These are phyloP conservation scores for Aureobasidium sp. DNA, from an alignment of 2,329 filamentous ascomycete species.

Conservation along the genomic window DNA sequence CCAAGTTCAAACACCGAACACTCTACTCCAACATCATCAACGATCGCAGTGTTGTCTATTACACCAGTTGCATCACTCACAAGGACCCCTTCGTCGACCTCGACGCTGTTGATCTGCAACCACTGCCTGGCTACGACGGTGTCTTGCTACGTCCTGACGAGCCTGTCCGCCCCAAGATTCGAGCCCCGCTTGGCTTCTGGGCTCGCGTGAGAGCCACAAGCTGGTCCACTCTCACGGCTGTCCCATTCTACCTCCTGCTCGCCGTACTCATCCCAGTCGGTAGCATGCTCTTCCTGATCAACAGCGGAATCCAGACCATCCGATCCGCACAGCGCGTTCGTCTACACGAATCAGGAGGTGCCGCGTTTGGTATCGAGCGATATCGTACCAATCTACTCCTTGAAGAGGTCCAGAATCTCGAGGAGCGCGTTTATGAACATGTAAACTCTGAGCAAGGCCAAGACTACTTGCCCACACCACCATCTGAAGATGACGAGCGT, in stretches of 20 bases:
- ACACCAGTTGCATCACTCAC: constrained; percentile 70
- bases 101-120: constrained; percentile 62
- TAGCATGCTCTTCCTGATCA: constrained; percentile 62
- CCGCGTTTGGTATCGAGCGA: constrained; percentile 56
- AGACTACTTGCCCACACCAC: constrained; percentile 56
- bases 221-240: constrained; percentile 38
- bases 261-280: constrained; percentile 66
- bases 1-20: constrained; percentile 65
- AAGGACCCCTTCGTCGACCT: constrained; percentile 69
- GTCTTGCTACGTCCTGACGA: constrained; percentile 63
- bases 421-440: constrained; percentile 71
- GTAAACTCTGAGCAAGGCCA: constrained; percentile 55
- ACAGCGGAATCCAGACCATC: constrained; percentile 67
- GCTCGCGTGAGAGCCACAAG: constrained; percentile 17
- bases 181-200: constrained; percentile 17
- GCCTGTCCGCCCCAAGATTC: constrained; percentile 46
- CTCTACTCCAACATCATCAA: constrained; percentile 84
- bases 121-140: constrained; percentile 61
- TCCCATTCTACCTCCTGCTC: constrained; percentile 59
- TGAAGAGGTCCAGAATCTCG: constrained; percentile 64
- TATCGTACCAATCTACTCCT: constrained; percentile 71
- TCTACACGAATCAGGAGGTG: constrained; percentile 57
- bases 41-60: constrained; percentile 73
- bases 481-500: constrained; percentile 21
- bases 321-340: constrained; percentile 66